Evolutionary conservation across 495 filamentous ascomycete genomes (phyloP).

Genomic region (Trichoderma reesei): DNA sequence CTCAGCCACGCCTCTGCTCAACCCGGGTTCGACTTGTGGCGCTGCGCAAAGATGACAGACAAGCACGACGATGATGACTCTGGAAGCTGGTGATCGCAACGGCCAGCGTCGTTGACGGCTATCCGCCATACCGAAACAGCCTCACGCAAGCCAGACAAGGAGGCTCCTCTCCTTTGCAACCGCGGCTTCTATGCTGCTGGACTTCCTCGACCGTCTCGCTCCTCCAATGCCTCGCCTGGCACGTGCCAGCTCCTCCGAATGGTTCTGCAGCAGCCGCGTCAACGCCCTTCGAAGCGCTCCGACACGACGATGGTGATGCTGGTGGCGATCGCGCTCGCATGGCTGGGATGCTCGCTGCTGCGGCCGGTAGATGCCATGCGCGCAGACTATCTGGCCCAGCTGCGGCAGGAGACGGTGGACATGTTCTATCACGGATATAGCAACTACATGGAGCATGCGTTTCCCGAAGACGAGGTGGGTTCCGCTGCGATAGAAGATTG

Average conservation of each 20-base stretch:
- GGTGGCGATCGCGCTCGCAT: background rate
- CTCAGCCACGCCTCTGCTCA: background rate
- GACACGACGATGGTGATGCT: background rate
- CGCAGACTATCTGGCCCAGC: constrained; percentile 35
- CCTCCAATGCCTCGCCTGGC: background rate
- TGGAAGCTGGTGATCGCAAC: background rate
- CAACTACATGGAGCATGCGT: constrained; percentile 88
- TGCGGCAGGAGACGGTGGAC: constrained; percentile 66
- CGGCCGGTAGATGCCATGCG: constrained; percentile 38
- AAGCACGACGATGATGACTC: background rate
- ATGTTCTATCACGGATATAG: constrained; percentile 98
- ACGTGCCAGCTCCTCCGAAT: background rate
- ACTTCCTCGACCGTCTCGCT: background rate
- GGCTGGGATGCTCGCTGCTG: constrained; percentile 13
- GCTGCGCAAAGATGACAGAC: constrained; percentile 1
- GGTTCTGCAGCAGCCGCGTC: background rate
- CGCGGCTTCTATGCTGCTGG: background rate
- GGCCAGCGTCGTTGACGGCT: constrained; percentile 1
- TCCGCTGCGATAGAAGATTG: no score
- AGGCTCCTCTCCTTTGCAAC: background rate
- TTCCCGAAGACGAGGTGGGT: constrained; percentile 84
- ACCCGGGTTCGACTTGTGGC: background rate
- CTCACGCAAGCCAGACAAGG: background rate
- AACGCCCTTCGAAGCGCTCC: background rate
- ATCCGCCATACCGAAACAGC: no score